Evolutionary conservation across 2,329 filamentous ascomycete species (phyloP), one percentile per base, ranked within the genome.

Genomic region (Colletotrichum chlorophyti): DNA sequence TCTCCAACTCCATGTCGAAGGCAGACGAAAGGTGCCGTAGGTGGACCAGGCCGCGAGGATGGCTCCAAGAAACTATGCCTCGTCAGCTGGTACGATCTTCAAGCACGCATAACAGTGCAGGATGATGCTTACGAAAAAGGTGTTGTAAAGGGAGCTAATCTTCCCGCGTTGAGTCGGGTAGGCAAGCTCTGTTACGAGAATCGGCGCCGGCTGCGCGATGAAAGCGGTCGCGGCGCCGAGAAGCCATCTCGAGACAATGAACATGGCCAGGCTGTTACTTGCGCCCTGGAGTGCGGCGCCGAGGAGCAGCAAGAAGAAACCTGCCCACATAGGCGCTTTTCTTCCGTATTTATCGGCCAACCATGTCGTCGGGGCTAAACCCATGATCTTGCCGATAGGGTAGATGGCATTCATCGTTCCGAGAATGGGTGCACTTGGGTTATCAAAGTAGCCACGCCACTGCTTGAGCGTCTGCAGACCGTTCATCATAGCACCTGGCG

Each of bases 81-180:
- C 15, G 23, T 48, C n/a, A 48, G 45, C 23, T 27, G 2, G 10
- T 12, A 9, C 4, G n/a, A 15, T 37, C 34, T 21, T 12, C 6
- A 15, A 38, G 14, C 19, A 34, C 6, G 19, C 5, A 10, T 40
- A 38, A n/a, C 3, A 12, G 17, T 14, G 23, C 9, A 31, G 1
- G 14, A 12, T 7, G 11, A 1, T 6, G 7, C 42, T 32, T 34
- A 48, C 51, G 32, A 65, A 69, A 31, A 65, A 61, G 7, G 68
- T 79, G 50, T 84, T 84, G 70, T 83, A 84, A n/a, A 74, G 66
- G 1, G 69, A 67, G 0, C 69, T 69, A 1, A 72, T 55, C 11
- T 67, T 69, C 19, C 68, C 70, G 17, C 73, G 66, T n/a, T 76
- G 70, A 0, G 69, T 69, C 0, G 72, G 72, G 41, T 74, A 72